Base-by-base conservation (phyloP, 306 rosid species). In the Canavalia ensiformis region DNA sequence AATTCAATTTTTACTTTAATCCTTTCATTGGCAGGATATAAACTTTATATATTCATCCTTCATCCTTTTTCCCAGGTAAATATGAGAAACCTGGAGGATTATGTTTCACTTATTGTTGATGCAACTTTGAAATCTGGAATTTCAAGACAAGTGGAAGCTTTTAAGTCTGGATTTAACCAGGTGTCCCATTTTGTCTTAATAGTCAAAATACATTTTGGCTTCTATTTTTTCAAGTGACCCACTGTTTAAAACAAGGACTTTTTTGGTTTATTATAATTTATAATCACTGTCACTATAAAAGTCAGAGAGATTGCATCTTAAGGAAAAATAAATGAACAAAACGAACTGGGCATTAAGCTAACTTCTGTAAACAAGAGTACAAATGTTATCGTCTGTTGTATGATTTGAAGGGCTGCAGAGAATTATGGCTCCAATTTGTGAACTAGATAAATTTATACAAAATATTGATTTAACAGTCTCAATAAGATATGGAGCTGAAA, bases 151-250 rank as follows among this genome's bases (percentile, higher is more conserved):
- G 88, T 92, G 80, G 98, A 93, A 84, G 98, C 97, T 42, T 96
- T 96, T 79, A 92, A 88, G 77, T 90, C 94, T 71, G 99, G 99
- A 59, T 91, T 96, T 79, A 88, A 94, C 77, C 94, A 91, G 99
- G 99, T 96, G 7, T 69, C 42, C 79, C 35, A 0, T 67, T 35
- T 30, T 77, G 28, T 72, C 75, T 77, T 71, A 52, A 77, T 69
- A 33, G 25, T 79, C 51, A 25, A 62, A 62, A 78, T 59, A 66
- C 62, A 42, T 41, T 62, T 2, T n/a, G 31, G 28, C 28, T 52
- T 83, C 4, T 77, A 42, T 42, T 76, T 63, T 63, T 65, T 57
- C 18, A 44, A 71, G 28, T 28, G 59, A 39, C 33, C 18, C 33
- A 54, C 57, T 35, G n/a, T 57, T 42, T 29, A 64, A 72, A 44